Conservation (phyloP, 208 protist species). For the Acanthamoeba sp. region DNA sequence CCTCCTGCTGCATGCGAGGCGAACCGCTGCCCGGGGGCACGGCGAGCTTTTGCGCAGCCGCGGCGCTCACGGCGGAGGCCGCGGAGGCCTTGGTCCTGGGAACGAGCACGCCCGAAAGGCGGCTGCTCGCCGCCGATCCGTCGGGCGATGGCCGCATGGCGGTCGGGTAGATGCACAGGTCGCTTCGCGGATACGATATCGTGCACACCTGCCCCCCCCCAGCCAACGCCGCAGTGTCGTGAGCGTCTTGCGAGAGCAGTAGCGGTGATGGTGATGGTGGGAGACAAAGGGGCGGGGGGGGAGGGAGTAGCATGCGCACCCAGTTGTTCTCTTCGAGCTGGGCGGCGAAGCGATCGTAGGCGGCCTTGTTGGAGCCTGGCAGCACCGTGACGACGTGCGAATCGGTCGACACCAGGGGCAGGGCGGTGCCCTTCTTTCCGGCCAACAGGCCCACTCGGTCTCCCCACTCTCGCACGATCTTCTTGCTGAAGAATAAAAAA, state of each 20-base stretch:
- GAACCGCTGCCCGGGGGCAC: background rate
- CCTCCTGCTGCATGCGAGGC: background rate
- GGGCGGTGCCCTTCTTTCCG: slow-evolving; percentile 40
- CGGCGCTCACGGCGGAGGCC: background rate
- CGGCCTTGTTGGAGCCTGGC: slow-evolving; percentile 31
- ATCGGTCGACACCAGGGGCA: background rate
- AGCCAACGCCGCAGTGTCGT: no score
- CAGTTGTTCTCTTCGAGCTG: slow-evolving; percentile 57
- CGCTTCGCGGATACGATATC: slow-evolving; percentile 34
- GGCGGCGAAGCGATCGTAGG: slow-evolving; percentile 45
- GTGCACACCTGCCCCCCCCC: background rate
- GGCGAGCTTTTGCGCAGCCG: slow-evolving; percentile 3
- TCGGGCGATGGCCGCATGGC: background rate
- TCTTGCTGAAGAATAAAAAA: slow-evolving; percentile 11
- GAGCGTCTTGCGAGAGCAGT: no score
- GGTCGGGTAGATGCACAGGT: slow-evolving; percentile 21
- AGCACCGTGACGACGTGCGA: background rate
- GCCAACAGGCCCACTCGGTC: slow-evolving; percentile 8
- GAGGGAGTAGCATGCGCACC: background rate
- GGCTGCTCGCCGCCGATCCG: background rate
- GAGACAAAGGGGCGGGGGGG: background rate
- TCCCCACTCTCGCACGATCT: slow-evolving; percentile 51
- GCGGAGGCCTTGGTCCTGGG: slow-evolving; percentile 18
- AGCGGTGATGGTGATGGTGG: background rate
- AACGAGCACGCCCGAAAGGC: background rate